Base-by-base conservation (phyloP, 2,329 filamentous ascomycete genomes). In the Tolypocladium pustulatum region DNA sequence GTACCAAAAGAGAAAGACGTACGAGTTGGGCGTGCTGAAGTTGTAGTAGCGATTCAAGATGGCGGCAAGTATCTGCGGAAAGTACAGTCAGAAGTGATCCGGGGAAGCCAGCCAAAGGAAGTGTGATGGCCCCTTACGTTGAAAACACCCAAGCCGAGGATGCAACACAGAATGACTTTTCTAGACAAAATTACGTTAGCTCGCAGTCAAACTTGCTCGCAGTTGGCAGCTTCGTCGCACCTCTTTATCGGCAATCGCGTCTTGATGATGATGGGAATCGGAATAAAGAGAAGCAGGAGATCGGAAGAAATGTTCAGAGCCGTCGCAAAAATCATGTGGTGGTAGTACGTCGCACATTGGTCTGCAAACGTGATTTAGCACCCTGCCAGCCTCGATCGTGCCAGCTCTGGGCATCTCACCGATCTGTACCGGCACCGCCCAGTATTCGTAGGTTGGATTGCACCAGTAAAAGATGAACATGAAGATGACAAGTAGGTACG, bases 21-120 rank as follows among this genome's bases (percentile, higher is more conserved):
- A 72, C 3, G 79, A 80, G 66, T 82, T 85, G 0, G 80, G 80
- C 25, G 81, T 69, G 20, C 71, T 77, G 60, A 86, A 84, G 52
- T 81, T 83, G 70, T 84, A 84, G 65, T 83, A 82, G 60, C 85
- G 84, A 71, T 84, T 86, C 20, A 86, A 71, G 7, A 81, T 76
- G 13, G 82, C 81, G 22, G 80, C 79, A 17, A 86, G 70, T 56
- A 86, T 82, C 64, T 79, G 71, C 20, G n/a, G 20, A 20, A n/a
- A n/a, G 8, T 9, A 27, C 22, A 52, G 49, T 52, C 27, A 52
- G 43, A 30, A 30, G 5, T 12, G 20, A 12, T 49, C 22, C 5
- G 9, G 25, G 25, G 22, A 20, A 49, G 43, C 15, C 13, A 15
- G 3, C 22, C 12, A 8, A 4, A 17, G 25, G 25, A 30, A 49